Base-by-base conservation (phyloP, 352 stramenopile genomes). In the Phytophthora litchii region DNA sequence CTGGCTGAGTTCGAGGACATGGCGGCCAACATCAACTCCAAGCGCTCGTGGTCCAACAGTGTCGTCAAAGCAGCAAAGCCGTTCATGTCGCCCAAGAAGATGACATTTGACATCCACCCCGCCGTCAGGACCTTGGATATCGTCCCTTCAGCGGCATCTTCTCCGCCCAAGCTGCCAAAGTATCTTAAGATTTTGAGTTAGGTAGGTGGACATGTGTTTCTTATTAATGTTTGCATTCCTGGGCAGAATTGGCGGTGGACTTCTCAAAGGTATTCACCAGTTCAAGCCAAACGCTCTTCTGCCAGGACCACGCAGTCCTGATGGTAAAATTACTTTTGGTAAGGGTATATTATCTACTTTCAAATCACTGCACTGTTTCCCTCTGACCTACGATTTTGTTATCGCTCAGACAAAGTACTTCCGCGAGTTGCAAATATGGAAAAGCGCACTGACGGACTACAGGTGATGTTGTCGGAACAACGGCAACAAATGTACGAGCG, bases 1-100 rank as follows among this genome's bases (percentile, higher is more conserved):
- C 65, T 91, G 34, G 66, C 70, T 8, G 82, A 91, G 63, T 86
- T 91, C 43, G 82, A 91, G 49, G 78, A 89, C 55, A 62, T 89
- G 42, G 70, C 78, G 32, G 72, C 48, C 53, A 83, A 71, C 27
- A 55, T 81, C 19, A 70, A 74, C 38, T 71, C 80, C 37, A 86
- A 89, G 60, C 78, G 76, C 13, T 84, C 82, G 34, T 91, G 82
- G 82, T 86, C 81, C 58, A 86, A 85, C 36, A 84, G 76, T 43
- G 54, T 89, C 17, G 54, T 43, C 25, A 89, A 82, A 19, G 29
- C 36, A 45, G 67, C 70, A 7, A 70, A 55, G 10, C 54, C 60
- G 9, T 36, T 64, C 23, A 19, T 40, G 17, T 60, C 60, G 19
- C 53, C 47, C 41, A 70, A 65, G 46, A 32, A 29, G 25, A 25